phyloP scores from a whole-genome alignment of 495 filamentous ascomycete genomes.

The Aspergillus homomorphus region DNA sequence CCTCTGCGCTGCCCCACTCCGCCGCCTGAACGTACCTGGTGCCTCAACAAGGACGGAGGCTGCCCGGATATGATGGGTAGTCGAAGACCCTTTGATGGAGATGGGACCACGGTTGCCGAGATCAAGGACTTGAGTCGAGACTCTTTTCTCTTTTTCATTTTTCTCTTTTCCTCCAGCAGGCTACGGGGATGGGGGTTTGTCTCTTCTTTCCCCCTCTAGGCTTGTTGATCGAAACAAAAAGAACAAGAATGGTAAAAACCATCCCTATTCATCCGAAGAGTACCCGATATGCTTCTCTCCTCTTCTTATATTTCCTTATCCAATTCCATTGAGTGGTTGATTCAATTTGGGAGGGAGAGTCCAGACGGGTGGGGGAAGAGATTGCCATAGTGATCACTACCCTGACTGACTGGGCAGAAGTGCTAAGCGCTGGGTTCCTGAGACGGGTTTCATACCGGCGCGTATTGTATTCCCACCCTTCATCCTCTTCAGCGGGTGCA shows the following conservation, averaged over 20 bases:
- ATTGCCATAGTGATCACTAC: neutral
- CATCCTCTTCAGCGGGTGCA: neutral
- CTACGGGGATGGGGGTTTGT: no score
- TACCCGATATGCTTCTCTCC: neutral
- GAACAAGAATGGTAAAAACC: neutral
- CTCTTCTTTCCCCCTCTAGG: neutral
- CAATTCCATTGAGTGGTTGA: neutral
- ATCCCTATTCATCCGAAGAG: slow-evolving; percentile 2
- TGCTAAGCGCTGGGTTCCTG: slow-evolving; percentile 19
- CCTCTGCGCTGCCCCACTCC: neutral
- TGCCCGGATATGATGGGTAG: neutral
- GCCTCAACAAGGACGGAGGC: neutral
- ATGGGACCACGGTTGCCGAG: neutral
- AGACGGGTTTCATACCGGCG: slow-evolving; percentile 14
- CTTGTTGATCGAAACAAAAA: neutral
- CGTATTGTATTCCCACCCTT: slow-evolving; percentile 2
- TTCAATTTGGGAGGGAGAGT: neutral
- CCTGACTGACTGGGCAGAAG: no score
- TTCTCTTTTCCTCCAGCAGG: neutral
- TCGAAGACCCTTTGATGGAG: slow-evolving; percentile 5
- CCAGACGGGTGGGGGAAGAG: neutral
- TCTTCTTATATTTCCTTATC: neutral
- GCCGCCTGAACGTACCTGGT: slow-evolving; percentile 4
- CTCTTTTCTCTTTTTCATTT: neutral
- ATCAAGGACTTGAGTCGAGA: slow-evolving; percentile 4